These are phyloP conservation scores for Lactuca sativa DNA, from an alignment of 129 eudicot species.

Conservation along the genomic window DNA sequence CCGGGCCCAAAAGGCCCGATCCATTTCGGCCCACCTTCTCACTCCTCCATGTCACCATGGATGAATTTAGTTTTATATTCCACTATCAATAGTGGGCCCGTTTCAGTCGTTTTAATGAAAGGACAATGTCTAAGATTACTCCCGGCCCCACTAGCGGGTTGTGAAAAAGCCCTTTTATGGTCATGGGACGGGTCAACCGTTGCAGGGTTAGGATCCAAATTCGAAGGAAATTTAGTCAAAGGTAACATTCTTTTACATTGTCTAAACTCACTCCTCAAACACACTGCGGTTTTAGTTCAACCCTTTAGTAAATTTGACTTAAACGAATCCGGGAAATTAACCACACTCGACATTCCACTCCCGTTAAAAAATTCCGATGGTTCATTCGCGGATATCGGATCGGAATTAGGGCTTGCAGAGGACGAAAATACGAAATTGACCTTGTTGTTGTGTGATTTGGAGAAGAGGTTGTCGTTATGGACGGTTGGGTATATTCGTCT, in stretches of 20 bases:
- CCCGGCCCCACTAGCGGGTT: conserved; percentile 96
- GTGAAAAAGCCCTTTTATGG: conserved; percentile 95
- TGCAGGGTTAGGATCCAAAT: conserved; percentile 66
- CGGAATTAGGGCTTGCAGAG: conserved; percentile 58
- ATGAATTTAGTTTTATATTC: conserved; percentile 84
- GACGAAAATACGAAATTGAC: conserved; percentile 55
- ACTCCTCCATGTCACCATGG: conserved; percentile 99
- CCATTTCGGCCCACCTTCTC: conserved; percentile 95
- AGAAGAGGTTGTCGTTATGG: conserved; percentile 67
- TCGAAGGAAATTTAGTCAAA: conserved; percentile 82
- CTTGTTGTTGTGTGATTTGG: conserved; percentile 49
- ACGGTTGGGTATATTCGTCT: conserved; percentile 92
- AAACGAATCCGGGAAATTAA: conserved; percentile 54
- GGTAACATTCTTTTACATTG: conserved; percentile 94
- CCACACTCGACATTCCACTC: conserved; percentile 74
- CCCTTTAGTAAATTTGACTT: conserved; percentile 78
- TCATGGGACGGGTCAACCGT: conserved; percentile 94
- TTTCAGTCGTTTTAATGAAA: conserved; percentile 91
- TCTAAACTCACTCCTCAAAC: conserved; percentile 77
- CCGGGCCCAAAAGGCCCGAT: conserved; percentile 93
- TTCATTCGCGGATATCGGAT: conserved; percentile 64
- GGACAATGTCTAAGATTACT: conserved; percentile 92
- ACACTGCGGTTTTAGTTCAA: conserved; percentile 89
- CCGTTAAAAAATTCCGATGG: conserved; percentile 89
- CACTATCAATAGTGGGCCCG: conserved; percentile 71